A percentile compares a stretch with the other conserved stretches of the same genome.
These are phyloP conservation scores for Licmophora abbreviata DNA, from an alignment of 108 stramenopile species.

Conservation along the genomic window DNA sequence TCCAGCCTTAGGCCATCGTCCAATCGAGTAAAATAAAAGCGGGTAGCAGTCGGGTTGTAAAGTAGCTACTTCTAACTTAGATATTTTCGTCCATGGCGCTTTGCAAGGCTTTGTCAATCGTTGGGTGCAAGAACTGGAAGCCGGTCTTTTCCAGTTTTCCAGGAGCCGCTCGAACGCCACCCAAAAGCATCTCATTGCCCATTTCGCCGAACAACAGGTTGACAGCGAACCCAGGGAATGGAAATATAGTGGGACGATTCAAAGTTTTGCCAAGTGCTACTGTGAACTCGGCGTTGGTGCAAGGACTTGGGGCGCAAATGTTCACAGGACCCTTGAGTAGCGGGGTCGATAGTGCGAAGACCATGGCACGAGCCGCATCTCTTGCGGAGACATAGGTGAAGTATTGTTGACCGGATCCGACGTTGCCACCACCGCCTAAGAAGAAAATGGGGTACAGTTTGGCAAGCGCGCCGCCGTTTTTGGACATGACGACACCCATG, in stretches of 20 bases:
- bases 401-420: constrained; percentile 57
- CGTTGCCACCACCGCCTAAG: constrained; percentile 54
- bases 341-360: constrained; percentile 26
- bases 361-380: constrained; percentile 47
- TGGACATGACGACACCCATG: constrained; percentile 51
- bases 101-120: constrained; percentile 29
- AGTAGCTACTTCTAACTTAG: too few species aligned
- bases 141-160: constrained; percentile 33
- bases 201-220: constrained; percentile 66
- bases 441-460: constrained; percentile 50
- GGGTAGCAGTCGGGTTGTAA: too few species aligned
- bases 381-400: constrained; percentile 40
- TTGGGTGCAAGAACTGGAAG: constrained; percentile 34
- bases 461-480: constrained; percentile 47
- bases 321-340: constrained; percentile 45
- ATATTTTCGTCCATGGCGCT: constrained; percentile 38
- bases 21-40: too few species aligned
- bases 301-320: constrained; percentile 39
- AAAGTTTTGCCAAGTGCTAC: constrained; percentile 44
- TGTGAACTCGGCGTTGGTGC: constrained; percentile 65
- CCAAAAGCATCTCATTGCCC: constrained; percentile 71
- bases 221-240: constrained; percentile 54
- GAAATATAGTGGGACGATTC: constrained; percentile 51
- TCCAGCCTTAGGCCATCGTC: background rate
- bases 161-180: constrained; percentile 32